Conservation (phyloP, 371 early-diverging fungal genomes). For the Syncephalastrum contaminatum region DNA sequence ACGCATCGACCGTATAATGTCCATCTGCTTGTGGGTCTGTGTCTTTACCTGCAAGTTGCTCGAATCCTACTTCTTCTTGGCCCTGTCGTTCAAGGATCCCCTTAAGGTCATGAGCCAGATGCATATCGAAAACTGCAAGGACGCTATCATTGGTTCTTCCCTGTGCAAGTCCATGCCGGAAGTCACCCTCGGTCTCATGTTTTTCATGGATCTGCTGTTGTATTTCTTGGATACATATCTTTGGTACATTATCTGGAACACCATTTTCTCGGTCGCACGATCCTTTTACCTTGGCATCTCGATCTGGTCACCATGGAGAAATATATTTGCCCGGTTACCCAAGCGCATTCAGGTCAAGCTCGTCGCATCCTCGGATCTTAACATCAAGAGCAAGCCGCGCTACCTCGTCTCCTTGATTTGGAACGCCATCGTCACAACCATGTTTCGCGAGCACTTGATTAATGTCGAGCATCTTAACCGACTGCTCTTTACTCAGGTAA, state of each 20-base stretch:
- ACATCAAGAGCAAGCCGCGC: slow-evolving; percentile 72
- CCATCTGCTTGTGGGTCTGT: slow-evolving; percentile 73
- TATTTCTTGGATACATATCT: slow-evolving; percentile 91
- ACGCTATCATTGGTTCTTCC: slow-evolving; percentile 40
- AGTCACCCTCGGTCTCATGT: slow-evolving; percentile 77
- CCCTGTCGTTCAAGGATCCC: slow-evolving; percentile 81
- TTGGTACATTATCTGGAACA: slow-evolving; percentile 91
- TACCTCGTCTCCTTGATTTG: slow-evolving; percentile 82
- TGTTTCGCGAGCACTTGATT: slow-evolving; percentile 86
- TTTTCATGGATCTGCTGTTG: slow-evolving; percentile 74
- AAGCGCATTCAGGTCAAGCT: slow-evolving; percentile 84
- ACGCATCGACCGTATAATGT: slow-evolving; percentile 72
- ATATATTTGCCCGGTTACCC: slow-evolving; percentile 82
- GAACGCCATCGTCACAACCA: slow-evolving; percentile 86
- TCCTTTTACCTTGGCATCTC: slow-evolving; percentile 84
- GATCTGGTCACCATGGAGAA: slow-evolving; percentile 88
- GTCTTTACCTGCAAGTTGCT: slow-evolving; percentile 80
- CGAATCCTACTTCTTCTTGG: slow-evolving; percentile 85
- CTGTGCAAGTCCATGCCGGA: slow-evolving; percentile 71
- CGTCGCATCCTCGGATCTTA: slow-evolving; percentile 72
- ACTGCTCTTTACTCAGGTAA: slow-evolving; percentile 79
- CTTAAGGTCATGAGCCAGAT: slow-evolving; percentile 67
- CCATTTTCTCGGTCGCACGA: slow-evolving; percentile 75
- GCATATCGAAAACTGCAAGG: slow-evolving; percentile 59
- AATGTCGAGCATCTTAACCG: slow-evolving; percentile 78